Base-by-base conservation (phyloP, 192 early-diverging fungal genomes). In the Coemansia sp. region DNA sequence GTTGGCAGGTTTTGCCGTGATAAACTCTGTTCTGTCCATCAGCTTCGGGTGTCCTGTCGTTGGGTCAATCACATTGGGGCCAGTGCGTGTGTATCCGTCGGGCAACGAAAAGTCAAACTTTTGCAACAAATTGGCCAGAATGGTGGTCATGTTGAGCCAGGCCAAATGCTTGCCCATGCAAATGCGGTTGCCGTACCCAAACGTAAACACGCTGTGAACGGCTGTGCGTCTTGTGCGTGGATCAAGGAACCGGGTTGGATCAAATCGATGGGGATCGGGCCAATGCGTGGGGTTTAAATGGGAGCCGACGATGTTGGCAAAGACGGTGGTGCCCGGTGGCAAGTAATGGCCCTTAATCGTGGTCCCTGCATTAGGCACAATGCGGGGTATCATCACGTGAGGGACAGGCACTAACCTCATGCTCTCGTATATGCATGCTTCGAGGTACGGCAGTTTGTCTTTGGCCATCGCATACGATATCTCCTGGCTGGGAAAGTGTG, bases 131-230 rank as follows among this genome's bases (percentile, higher is more conserved):
- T 68, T 80, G 22, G 72, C 64, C 37, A 80, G 7, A 0, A 71
- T 60, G 5, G 65, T 71, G 7, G 61, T 12, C 68, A 80, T 70
- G 9, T 80, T 66, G 19, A 68, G 57, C 64, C 57, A 57, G 4
- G 72, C 77, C 45, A 80, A 35, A 8, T 70, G 62, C 45, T 68
- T 74, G 7, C 77, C 72, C 57, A 72, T 50, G 35, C 77, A 80
- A 11, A 67, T 58, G 11, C 77, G 39, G 16, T 54, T 64, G 22
- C 72, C 72, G 16, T 65, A 59, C 0, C 72, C 67, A 56, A 80
- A 80, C 0, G 72, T 64, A 49, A 80, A 73, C 31, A 80, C 62
- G n/a, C 41, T 52, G 29, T 80, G 71, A 3, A 64, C 56, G 1
- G 62, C 61, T 14, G 23, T 23, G 2, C 37, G 48, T 3, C 38